Base-by-base conservation (phyloP, 2,329 filamentous ascomycete species). In the Fusarium globosum region DNA sequence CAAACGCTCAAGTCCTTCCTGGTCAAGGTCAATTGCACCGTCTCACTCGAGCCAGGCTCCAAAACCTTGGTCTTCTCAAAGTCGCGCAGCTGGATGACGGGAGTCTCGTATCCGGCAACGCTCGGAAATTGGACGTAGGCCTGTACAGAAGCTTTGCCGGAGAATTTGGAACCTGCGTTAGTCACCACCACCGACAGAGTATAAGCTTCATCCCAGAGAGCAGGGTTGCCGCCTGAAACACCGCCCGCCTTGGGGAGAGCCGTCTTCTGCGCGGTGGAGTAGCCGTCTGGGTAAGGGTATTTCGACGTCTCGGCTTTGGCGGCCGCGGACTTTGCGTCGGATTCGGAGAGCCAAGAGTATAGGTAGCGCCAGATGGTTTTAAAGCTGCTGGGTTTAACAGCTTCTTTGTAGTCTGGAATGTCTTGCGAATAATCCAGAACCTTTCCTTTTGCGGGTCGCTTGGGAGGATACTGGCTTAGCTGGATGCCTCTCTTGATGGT, bases 1-100 rank as follows among this genome's bases (percentile, higher is more conserved):
- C 93, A 94, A 51, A 93, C 91, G 73, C 92, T 94, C 62, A 94
- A 64, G 78, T 94, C 93, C 76, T 91, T 89, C 64, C 93, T 87
- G 12, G 88, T 93, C 63, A 94, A 75, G 2, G 84, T 82, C 75
- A 94, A 85, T 26, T 85, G 84, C 1, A 94, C 87, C 0, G 82
- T 86, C 64, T 81, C 81, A 7, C 81, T 86, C 77, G 90, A 84
- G 0, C 89, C 90, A 0, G 86, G 84, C 8, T 85, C 82, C 21
- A 94, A 81, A 33, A 83, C 80, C 18, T 69, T 61, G 6, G 93
- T 83, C 84, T 95, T 94, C 71, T 92, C 90, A 78, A 95, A 95
- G 36, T 92, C 92, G 20, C 93, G 88, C 26, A 95, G 85, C n/a
- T 91, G 90, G 63, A 87, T 87, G 5, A 90, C 81, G 0, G 92